These are phyloP conservation scores for Sporothrix inflata DNA, from an alignment of 2,329 filamentous ascomycete species.

Conservation along the genomic window DNA sequence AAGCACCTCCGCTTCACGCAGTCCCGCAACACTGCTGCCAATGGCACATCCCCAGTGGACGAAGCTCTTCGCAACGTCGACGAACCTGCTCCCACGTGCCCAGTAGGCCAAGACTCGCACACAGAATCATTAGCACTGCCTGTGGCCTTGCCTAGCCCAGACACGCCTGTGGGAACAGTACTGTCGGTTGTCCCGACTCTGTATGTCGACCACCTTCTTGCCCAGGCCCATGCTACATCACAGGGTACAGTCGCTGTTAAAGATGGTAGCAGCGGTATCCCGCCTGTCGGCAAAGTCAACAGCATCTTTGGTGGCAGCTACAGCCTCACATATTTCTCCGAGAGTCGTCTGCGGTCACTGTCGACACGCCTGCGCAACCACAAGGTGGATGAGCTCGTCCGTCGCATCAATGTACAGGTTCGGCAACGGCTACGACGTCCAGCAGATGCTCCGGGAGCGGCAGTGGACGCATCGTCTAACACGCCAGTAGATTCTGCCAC, in stretches of 20 bases:
- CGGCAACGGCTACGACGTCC: slow-evolving; percentile 31
- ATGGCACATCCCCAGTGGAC: neutral
- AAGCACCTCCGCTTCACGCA: slow-evolving; percentile 21
- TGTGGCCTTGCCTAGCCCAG: too few relatives aligned
- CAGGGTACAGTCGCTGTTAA: too few relatives aligned
- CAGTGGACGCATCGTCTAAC: neutral
- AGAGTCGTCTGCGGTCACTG: slow-evolving; percentile 40
- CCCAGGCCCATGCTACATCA: slow-evolving; percentile 28
- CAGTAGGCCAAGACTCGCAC: neutral
- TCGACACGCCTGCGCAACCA: slow-evolving; percentile 39
- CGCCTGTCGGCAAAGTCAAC: slow-evolving; percentile 37
- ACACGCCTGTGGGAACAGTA: too few relatives aligned
- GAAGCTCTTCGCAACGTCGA: slow-evolving; percentile 14
- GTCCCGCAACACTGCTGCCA: neutral
- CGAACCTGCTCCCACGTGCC: slow-evolving; percentile 16
- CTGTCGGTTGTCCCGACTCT: slow-evolving; percentile 35
- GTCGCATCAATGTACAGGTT: slow-evolving; percentile 38
- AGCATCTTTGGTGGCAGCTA: slow-evolving; percentile 38
- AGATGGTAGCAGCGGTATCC: too few relatives aligned
- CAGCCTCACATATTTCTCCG: slow-evolving; percentile 40
- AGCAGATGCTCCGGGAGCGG: neutral
- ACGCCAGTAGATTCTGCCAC: neutral
- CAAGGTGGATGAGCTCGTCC: slow-evolving; percentile 39
- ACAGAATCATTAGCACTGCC: too few relatives aligned
- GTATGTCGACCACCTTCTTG: slow-evolving; percentile 39